Evolutionary conservation across 345 rosid species (phyloP), one percentile per base, ranked within the genome.

Genomic region (Sapria himalayana): DNA sequence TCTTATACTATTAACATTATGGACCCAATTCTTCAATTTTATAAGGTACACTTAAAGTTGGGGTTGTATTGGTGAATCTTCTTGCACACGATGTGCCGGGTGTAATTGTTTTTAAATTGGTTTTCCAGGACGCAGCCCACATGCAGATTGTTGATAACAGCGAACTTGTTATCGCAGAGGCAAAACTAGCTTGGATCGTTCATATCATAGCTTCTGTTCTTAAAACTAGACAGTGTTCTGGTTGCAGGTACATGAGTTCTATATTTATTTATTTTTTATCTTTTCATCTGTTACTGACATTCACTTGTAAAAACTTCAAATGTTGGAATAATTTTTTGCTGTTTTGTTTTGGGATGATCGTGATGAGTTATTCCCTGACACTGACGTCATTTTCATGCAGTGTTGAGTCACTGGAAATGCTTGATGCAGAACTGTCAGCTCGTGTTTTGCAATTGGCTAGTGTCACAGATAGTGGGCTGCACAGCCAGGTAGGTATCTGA

Each of bases 391-490:
- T 43, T 51, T 54, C 48, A 15, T 67, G 71, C 85, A 91, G 99
- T 43, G 54, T 56, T 72, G 99, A 91, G 64, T 69, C 93, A 16
- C 99, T 76, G 56, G 99, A 91, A 66, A 70, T 75, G 54, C 78
- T 91, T 55, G 99, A 91, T 66, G 99, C 99, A 5, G 99, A 91
- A 60, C 95, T 91, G 55, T 77, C 99, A 33, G 99, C 99, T 51
- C 95, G 93, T 59, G 81, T 91, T 60, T 59, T 91, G 72, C 92
- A 70, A 67, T 67, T 89, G 55, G 80, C 84, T 43, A 74, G 70
- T 57, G 76, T 89, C 54, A 74, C 74, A 42, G 99, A 91, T 54
- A 80, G 79, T 70, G 95, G 95, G 52, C 62, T 71, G 20, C 99
- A 77, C 54, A 58, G 65, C 58, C 95, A 84, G 92, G 94, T 81